Base-by-base conservation (phyloP, 306 rosid species). In the Begonia peltatifolia region DNA sequence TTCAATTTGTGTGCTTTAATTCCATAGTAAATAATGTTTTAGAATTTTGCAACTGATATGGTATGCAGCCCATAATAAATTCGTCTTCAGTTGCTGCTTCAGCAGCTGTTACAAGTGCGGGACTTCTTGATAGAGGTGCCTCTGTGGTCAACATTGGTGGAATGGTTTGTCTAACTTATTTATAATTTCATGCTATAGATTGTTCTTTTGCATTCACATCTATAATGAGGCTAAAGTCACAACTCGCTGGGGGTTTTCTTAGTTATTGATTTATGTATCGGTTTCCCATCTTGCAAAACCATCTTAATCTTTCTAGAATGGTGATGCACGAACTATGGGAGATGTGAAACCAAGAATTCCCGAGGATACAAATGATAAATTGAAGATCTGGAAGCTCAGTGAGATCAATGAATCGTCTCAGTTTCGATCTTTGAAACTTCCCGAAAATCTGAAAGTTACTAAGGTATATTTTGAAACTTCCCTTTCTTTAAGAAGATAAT, bases 351-450 rank as follows among this genome's bases (percentile, higher is more conserved):
- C 97, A 61, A 83, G 94, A 76, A 78, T 90, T 64, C 70, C 74
- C 38, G 97, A 90, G 74, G 97, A 90, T 69, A 72, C 87, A 52
- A 90, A 83, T 58, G 97, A 90, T 69, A 90, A 85, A 74, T 85
- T 94, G 55, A 89, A 89, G 74, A 89, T 89, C 68, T 85, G 94
- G 97, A 89, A 82, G 82, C 83, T 85, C 71, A 82, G 90, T 64
- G 97, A 89, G 71, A 80, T 89, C 66, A 82, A 55, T 17, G 97
- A 89, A 76, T 83, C 79, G 8, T 70, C 90, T 66, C 95, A 89
- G 42, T 89, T 93, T 64, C 78, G 95, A 61, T 82, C 97, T 62
- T 71, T 78, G 81, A 89, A 84, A 82, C 84, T 88, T 25, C 83
- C 87, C 9, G 97, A 88, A 68, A 84, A 79, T 64, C 53, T 74